Base-by-base conservation (phyloP, 2,329 filamentous ascomycete species). In the Lachnellula subtilissima region DNA sequence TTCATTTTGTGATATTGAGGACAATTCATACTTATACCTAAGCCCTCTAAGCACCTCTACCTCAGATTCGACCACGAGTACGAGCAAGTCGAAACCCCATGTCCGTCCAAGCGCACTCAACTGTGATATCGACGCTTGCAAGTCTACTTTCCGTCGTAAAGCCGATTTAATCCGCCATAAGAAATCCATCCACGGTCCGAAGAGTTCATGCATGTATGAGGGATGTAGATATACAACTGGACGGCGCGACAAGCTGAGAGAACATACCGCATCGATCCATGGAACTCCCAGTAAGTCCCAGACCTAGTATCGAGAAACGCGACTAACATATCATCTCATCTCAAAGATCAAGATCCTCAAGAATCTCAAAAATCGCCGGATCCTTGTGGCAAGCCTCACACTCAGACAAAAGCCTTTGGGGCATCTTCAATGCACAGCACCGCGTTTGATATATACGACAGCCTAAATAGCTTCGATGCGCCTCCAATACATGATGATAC, bases 131-230 rank as follows among this genome's bases (percentile, higher is more conserved):
- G 23, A 45, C 4, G 47, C 35, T n/a, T 57, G 55, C 32, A 28
- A 35, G 1, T 53, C 55, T 3, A 57, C 25, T 3, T 57, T 57
- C 42, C 14, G 47, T 22, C 48, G 55, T 9, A 50, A 39, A 32
- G 53, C 48, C 25, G 52, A 57, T 43, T 51, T 57, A 11, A 42
- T 35, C 17, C 47, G 55, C 22, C 55, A 57, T 22, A 42, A 50
- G 14, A 9, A 8, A 14, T 50, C 55, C 15, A 50, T 57, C 32
- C 55, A 57, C n/a, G 55, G 50, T n/a, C 42, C 55, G 6, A 57
- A 57, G 22, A 25, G 22, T 17, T 12, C n/a, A 22, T 57, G 55
- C 39, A 28, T 32, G 14, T 35, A 50, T 14, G 40, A 48, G 9
- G 47, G 47, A n/a, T 57, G 55, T 28, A 40, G 25, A 3, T 54